Evolutionary conservation across 208 protist species (phyloP), one percentile per base, ranked within the genome.

Genomic region (Angomonas deanei): DNA sequence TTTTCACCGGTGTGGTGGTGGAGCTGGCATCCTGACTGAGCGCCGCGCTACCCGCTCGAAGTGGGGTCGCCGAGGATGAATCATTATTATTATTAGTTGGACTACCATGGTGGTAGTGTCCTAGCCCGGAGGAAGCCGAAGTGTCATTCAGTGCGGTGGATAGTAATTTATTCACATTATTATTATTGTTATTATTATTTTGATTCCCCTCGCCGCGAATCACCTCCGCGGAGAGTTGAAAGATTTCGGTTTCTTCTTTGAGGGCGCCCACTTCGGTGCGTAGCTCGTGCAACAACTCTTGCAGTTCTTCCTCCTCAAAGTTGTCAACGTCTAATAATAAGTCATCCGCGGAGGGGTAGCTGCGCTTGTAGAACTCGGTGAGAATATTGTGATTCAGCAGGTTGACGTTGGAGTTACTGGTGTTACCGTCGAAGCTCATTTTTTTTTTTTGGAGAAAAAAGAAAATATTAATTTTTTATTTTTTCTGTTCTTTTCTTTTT

Each of bases 191-290:
- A 11, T n/a, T 38, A 6, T 3, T 55, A 31, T 52, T 54, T 21
- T 50, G 54, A 0, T 55, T 10, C 8, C 64, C 60, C 6, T 61
- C 31, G 49, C 64, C 30, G 24, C 69, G 70, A 30, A 90, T 66
- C 6, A 42, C 28, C 28, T 91, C 76, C 15, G 68, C 79, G 26
- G 84, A 61, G 32, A 67, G 48, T 0, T 38, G 24, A n/a, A 95
- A 70, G 10, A 90, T 66, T 0, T 64, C 52, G 3, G 80, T 78
- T 34, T 95, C 89, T 31, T 88, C 86, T 10, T 68, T 58, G 26
- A 95, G 68, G 24, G 75, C 62, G 10, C 72, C 79, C n/a, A 93
- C 76, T 48, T 95, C 85, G 17, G 76, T 72, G 2, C 72, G 68
- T 17, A 94, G 80, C 72, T 88, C 76, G 19, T 70, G 54, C 3